phyloP scores from a whole-genome alignment of 1,284 basidiomycete genomes.

The Golubevia sp. region DNA sequence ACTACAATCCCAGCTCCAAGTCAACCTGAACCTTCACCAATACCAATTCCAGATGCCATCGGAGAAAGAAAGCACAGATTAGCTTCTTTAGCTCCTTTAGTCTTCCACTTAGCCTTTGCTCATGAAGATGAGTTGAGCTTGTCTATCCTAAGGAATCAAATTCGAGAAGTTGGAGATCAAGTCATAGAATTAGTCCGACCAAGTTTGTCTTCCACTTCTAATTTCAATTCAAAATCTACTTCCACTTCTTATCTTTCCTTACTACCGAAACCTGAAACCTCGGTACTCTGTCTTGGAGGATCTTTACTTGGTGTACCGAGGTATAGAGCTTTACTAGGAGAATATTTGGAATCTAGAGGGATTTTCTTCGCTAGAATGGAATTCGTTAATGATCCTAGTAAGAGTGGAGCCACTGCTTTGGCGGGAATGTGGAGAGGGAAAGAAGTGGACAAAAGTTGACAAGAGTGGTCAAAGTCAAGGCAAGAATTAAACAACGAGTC shows the following conservation, averaged over 20 bases:
- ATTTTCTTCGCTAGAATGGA: constrained; percentile 12
- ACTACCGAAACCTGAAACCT: too few species aligned
- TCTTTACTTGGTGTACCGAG: constrained; percentile 14
- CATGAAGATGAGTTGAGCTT: constrained; percentile 14
- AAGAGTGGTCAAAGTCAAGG: too few species aligned
- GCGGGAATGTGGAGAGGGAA: constrained; percentile 16
- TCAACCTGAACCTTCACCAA: too few species aligned
- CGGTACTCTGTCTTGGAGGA: constrained; percentile 23
- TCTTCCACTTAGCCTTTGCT: constrained; percentile 23
- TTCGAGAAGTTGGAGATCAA: constrained; percentile 6
- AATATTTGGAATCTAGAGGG: constrained; percentile 11
- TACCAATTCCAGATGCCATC: not conserved
- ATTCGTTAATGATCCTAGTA: constrained; percentile 18
- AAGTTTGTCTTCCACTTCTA: too few species aligned
- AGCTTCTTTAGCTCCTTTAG: constrained; percentile 22
- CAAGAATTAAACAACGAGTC: too few species aligned
- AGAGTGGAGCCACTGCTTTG: constrained; percentile 17
- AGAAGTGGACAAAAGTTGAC: not conserved
- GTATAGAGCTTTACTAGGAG: constrained; percentile 14
- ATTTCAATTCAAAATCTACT: too few species aligned
- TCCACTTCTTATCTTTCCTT: too few species aligned
- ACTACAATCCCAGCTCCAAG: too few species aligned
- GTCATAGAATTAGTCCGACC: constrained; percentile 12
- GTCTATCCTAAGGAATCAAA: constrained; percentile 13
- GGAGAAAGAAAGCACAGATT: constrained; percentile 21